Evolutionary conservation across 345 rosid species (phyloP).

Genomic region (Noccaea caerulescens): DNA sequence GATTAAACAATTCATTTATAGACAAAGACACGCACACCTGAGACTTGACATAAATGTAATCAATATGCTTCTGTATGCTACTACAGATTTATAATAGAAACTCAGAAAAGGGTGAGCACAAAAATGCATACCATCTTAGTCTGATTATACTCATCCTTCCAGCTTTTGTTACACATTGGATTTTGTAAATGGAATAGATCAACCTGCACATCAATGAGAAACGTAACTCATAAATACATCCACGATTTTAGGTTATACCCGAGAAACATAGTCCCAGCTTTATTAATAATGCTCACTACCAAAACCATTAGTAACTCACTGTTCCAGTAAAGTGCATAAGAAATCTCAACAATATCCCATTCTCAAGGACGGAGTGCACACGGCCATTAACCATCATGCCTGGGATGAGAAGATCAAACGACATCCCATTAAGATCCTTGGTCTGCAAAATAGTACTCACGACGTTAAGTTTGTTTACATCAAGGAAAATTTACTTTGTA

Average conservation of each 20-base stretch:
- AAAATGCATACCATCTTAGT: conserved; percentile 69
- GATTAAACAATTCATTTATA: conserved; percentile 1
- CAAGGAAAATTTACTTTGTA: neutral
- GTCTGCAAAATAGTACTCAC: conserved; percentile 55
- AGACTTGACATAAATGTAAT: conserved; percentile 1
- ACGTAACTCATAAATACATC: conserved; percentile 21
- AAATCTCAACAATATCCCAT: conserved; percentile 86
- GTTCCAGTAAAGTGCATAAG: conserved; percentile 95
- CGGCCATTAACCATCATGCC: conserved; percentile 95
- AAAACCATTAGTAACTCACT: conserved; percentile 56
- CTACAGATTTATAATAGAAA: neutral
- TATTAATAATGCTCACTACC: conserved; percentile 15
- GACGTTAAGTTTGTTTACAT: conserved; percentile 20
- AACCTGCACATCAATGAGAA: conserved; percentile 59
- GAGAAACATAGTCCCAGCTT: conserved; percentile 12
- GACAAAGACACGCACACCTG: neutral
- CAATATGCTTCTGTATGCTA: neutral
- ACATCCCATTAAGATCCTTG: conserved; percentile 85
- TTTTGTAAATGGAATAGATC: conserved; percentile 81
- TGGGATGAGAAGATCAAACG: conserved; percentile 91
- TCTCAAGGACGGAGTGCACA: conserved; percentile 84
- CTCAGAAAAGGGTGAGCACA: conserved; percentile 14
- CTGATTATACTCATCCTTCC: conserved; percentile 80
- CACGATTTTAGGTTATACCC: conserved; percentile 20
- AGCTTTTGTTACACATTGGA: conserved; percentile 59